Base-by-base conservation (phyloP, 2,329 filamentous ascomycete species). In the Talaromyces sp. region DNA sequence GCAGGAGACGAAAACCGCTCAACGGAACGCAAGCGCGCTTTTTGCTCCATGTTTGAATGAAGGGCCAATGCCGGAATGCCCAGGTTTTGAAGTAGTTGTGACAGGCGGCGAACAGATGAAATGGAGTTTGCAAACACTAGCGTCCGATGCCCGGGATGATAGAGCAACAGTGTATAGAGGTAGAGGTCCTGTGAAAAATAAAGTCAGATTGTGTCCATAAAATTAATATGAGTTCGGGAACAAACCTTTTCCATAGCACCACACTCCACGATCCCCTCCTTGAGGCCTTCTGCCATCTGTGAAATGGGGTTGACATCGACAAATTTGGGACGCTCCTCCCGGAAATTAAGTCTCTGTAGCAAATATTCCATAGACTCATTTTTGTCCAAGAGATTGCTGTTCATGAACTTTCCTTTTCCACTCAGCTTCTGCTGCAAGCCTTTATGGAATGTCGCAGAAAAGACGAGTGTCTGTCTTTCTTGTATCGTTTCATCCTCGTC, bases 121-220 rank as follows among this genome's bases (percentile, higher is more conserved):
- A 99, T 97, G 52, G 93, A 96, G 78, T 99, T 99, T 30, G 93
- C 92, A 74, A 99, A 99, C 55, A 99, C 87, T 2, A 99, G 82
- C 0, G 91, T 92, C 33, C 93, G 89, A 42, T 88, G 85, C 55
- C 88, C 88, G 1, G 91, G 88, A 71, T 96, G 90, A 61, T 96
- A 86, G 2, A 97, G 83, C 0, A 98, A 82, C 9, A 96, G 81
- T 0, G 92, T 85, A 76, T 99, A 99, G 47, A 98, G 87, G 67
- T 93, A 98, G 10, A 99, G 85, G 74, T 99, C 95, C 85, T 90
- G 63, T 30, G 15, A 19, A 7, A 25, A 6, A 42, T 44, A 33
- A 44, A 57, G 30, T 60, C 33, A 44, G 58, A 25, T 25, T 9
- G 4, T 0, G 32, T 39, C 22, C 28, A n/a, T 19, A 60, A 9